Evolutionary conservation across 257 asterid genomes (phyloP).

Genomic region (Gynochthodes officinalis): DNA sequence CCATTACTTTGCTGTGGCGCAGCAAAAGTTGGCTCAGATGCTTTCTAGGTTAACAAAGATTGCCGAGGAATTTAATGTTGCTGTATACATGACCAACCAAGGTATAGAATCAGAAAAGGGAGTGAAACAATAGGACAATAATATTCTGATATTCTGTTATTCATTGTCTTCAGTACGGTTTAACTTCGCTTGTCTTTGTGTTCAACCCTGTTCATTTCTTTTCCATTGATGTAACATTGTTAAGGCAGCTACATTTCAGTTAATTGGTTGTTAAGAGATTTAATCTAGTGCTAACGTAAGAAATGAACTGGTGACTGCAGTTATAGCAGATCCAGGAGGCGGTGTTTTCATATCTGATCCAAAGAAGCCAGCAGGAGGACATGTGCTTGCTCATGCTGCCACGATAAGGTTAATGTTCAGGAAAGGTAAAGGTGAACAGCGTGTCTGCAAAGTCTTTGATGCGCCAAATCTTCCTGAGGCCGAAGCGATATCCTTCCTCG

Average conservation of each 20-base stretch:
- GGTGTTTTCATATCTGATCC: slow-evolving; percentile 98
- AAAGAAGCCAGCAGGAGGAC: slow-evolving; percentile 98
- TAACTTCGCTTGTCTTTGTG: neutral
- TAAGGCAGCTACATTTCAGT: neutral
- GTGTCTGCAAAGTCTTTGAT: slow-evolving; percentile 97
- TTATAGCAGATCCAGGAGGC: slow-evolving; percentile 98
- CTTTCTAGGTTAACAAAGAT: slow-evolving; percentile 91
- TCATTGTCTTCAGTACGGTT: neutral
- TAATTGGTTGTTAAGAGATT: neutral
- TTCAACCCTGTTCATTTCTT: neutral
- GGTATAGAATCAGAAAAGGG: slow-evolving; percentile 35
- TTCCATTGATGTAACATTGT: neutral
- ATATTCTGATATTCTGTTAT: neutral
- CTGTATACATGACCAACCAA: slow-evolving; percentile 99
- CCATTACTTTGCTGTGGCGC: slow-evolving; percentile 24
- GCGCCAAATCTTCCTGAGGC: slow-evolving; percentile 99
- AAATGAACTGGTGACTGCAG: slow-evolving; percentile 47
- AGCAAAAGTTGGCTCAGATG: slow-evolving; percentile 99
- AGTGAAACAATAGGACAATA: neutral
- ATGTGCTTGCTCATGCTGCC: slow-evolving; percentile 96
- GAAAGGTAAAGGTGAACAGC: slow-evolving; percentile 99
- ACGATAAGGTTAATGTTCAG: slow-evolving; percentile 95
- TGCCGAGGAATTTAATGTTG: slow-evolving; percentile 96
- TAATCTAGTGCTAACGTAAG: slow-evolving; percentile 11
- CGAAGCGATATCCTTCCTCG: slow-evolving; percentile 89